Percentiles rank a stretch among this genome's conserved stretches.
Evolutionary conservation across 192 early-diverging fungal genomes (phyloP).

Genomic region (Coemansia sp.): DNA sequence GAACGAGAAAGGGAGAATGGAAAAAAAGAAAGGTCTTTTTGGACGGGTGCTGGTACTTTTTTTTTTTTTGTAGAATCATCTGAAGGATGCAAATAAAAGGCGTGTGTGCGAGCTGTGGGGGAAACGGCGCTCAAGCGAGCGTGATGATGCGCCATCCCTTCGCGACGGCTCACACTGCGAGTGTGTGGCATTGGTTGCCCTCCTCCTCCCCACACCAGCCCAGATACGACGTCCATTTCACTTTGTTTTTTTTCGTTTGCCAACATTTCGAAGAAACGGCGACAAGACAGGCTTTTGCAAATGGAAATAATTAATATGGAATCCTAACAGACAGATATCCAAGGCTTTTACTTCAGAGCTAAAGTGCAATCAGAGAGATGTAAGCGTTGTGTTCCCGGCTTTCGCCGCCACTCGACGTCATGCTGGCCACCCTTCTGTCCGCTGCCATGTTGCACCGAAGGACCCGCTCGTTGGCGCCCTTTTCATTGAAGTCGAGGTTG

Average conservation of each 20-base stretch:
- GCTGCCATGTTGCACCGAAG: background rate
- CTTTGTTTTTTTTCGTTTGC: no score
- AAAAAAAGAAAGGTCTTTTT: background rate
- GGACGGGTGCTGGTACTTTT: background rate
- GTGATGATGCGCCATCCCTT: background rate
- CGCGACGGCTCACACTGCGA: background rate
- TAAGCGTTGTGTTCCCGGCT: background rate
- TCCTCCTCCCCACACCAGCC: no score
- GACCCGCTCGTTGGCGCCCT: background rate
- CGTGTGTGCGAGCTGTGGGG: background rate
- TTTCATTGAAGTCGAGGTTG: background rate
- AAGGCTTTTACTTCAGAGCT: background rate
- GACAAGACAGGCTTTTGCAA: no score
- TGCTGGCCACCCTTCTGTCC: background rate
- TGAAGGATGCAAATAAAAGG: background rate
- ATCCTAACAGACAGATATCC: background rate
- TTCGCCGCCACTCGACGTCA: constrained; percentile 1
- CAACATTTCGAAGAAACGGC: no score
- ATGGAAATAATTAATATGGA: no score
- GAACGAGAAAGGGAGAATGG: background rate
- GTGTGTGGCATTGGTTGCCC: background rate
- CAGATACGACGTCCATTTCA: no score
- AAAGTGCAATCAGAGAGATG: background rate
- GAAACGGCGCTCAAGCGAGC: background rate
- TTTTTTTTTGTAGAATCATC: background rate